Conservation (phyloP, 805 yeast species). For the Starmera pachycereana region DNA sequence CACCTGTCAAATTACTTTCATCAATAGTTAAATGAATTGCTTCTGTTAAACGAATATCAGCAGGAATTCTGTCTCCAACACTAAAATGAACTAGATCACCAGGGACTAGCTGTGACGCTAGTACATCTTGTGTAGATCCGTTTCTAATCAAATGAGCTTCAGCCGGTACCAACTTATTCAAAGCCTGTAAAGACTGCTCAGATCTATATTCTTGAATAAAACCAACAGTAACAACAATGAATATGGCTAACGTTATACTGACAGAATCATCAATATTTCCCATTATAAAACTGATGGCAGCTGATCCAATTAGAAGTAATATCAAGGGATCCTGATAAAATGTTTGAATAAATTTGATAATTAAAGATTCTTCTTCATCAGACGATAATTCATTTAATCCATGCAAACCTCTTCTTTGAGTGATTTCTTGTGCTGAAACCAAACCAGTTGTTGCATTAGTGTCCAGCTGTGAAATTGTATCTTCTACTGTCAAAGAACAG, state of each 20-base stretch:
- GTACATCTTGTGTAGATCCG: conserved; percentile 65
- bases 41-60: conserved; percentile 76
- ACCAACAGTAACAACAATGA: conserved; percentile 93
- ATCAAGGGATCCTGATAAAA: conserved; percentile 91
- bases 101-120: conserved; percentile 86
- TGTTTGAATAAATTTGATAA: conserved; percentile 64
- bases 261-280: conserved; percentile 95
- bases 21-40: conserved; percentile 78
- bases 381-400: conserved; percentile 72
- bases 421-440: conserved; percentile 56
- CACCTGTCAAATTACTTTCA: conserved; percentile 94
- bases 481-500: conserved; percentile 53
- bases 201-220: conserved; percentile 95
- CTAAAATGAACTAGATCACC: conserved; percentile 88
- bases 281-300: conserved; percentile 77
- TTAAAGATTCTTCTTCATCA: conserved; percentile 67
- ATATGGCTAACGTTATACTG: conserved; percentile 84
- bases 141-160: conserved; percentile 85
- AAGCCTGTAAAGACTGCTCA: conserved; percentile 88
- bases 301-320: conserved; percentile 80
- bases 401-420: conserved; percentile 58
- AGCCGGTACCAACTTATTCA: conserved; percentile 92
- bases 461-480: conserved; percentile 48
- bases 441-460: conserved; percentile 59
- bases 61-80: conserved; percentile 95